phyloP scores from a whole-genome alignment of 495 filamentous ascomycete genomes.

The Talaromyces thailandensis region DNA sequence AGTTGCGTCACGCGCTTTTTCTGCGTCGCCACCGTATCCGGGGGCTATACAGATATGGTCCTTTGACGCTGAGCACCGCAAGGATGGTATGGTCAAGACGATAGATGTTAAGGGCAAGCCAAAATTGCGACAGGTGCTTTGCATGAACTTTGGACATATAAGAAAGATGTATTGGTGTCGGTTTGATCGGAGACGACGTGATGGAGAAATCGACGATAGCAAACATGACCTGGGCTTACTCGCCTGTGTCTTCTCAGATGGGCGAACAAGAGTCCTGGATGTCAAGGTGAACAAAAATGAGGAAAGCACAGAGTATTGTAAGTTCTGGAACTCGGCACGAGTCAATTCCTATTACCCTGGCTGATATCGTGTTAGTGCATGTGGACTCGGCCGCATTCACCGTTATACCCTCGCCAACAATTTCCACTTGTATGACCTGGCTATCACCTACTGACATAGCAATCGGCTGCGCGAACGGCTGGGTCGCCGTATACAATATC shows the following conservation, averaged over 20 bases:
- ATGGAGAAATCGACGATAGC: slow-evolving; percentile 23
- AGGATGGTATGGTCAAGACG: slow-evolving; percentile 15
- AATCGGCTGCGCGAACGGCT: slow-evolving; percentile 55
- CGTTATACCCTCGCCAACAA: slow-evolving; percentile 33
- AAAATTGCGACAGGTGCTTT: slow-evolving; percentile 40
- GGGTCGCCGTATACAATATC: slow-evolving; percentile 50
- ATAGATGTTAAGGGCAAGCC: slow-evolving; percentile 34
- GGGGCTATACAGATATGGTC: slow-evolving; percentile 52
- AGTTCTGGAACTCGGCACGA: slow-evolving; percentile 8
- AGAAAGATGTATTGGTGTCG: slow-evolving; percentile 57
- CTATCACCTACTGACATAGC: slow-evolving; percentile 50
- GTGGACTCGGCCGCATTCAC: slow-evolving; percentile 46
- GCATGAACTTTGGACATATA: slow-evolving; percentile 54
- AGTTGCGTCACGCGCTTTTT: slow-evolving; percentile 30
- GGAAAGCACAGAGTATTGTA: slow-evolving; percentile 29
- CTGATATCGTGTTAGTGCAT: slow-evolving; percentile 25
- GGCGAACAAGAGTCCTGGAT: slow-evolving; percentile 50
- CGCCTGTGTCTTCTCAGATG: slow-evolving; percentile 54
- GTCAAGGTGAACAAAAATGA: slow-evolving; percentile 29
- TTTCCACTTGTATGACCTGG: slow-evolving; percentile 56
- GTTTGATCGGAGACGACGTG: slow-evolving; percentile 27
- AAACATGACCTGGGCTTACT: slow-evolving; percentile 45
- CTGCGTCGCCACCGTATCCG: slow-evolving; percentile 34
- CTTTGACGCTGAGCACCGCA: slow-evolving; percentile 29
- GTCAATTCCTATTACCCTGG: neutral